A percentile compares a stretch with the other conserved stretches of the same genome.
Conservation (phyloP, 257 asterid species). For the Capsicum rhomboideum region DNA sequence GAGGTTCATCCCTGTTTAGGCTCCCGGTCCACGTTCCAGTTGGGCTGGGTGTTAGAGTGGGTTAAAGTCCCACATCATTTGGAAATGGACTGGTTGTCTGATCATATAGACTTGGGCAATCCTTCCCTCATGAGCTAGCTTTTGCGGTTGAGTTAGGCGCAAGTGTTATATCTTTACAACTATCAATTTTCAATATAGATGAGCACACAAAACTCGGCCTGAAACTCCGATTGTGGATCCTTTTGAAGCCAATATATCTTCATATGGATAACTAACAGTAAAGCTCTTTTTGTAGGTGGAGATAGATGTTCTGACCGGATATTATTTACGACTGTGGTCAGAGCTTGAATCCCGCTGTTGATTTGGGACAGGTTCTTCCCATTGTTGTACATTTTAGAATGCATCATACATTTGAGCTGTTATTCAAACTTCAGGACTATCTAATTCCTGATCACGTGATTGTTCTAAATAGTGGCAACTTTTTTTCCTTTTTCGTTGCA, state of each 20-base stretch:
- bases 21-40: no score
- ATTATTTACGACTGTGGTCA: conserved; percentile 72
- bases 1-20: no score
- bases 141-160: no score
- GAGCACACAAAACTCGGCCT: neutral
- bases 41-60: no score
- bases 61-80: no score
- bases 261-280: neutral
- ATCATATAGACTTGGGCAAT: no score
- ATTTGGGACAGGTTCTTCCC: conserved; percentile 62
- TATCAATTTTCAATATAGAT: neutral
- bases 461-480: neutral
- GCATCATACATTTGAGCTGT: no score
- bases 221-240: neutral
- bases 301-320: conserved; percentile 53
- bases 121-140: no score
- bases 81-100: no score
- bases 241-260: neutral
- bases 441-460: neutral
- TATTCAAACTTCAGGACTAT: neutral
- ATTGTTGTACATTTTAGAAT: neutral
- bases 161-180: no score
- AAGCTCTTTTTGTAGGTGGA: conserved; percentile 40
- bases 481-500: neutral
- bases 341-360: conserved; percentile 76